Percentiles rank a stretch among this genome's conserved stretches.
phyloP scores from a whole-genome alignment of 2,329 filamentous ascomycete genomes.

The Sphaerulina musiva region DNA sequence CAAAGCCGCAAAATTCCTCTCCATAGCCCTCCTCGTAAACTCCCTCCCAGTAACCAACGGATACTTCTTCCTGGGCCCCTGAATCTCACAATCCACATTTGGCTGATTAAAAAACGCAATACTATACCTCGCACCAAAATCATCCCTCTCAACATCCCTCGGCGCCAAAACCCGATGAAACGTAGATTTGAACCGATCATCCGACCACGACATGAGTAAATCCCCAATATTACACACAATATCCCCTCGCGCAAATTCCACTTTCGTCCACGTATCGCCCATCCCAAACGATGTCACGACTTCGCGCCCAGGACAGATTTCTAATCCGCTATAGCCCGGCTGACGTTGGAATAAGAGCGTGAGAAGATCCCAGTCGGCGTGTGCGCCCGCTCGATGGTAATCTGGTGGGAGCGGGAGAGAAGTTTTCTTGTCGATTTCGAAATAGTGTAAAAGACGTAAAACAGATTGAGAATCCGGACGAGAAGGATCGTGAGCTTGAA shows the following conservation, averaged over 20 bases:
- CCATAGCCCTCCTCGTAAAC: conserved; percentile 54
- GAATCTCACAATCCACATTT: conserved; percentile 51
- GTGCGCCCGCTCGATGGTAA: conserved; percentile 56
- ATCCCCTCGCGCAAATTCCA: conserved; percentile 49
- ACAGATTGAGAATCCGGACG: conserved; percentile 50
- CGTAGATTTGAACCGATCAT: conserved; percentile 61
- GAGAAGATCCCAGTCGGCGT: conserved; percentile 58
- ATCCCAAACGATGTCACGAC: conserved; percentile 53
- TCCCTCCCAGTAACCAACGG: conserved; percentile 54
- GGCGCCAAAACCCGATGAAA: conserved; percentile 60
- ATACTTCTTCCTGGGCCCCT: conserved; percentile 58
- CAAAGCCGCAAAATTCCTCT: conserved; percentile 44
- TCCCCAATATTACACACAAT: conserved; percentile 63
- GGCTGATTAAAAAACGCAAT: conserved; percentile 64
- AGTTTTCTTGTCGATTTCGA: conserved; percentile 27
- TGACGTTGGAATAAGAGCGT: conserved; percentile 56
- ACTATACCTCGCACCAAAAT: conserved; percentile 56
- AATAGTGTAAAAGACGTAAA: conserved; percentile 53
- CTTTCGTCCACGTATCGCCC: conserved; percentile 57
- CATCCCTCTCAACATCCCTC: conserved; percentile 44
- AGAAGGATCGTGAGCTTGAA: conserved; percentile 48
- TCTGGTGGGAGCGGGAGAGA: conserved; percentile 35
- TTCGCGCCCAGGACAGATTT: conserved; percentile 60
- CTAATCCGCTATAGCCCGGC: conserved; percentile 54
- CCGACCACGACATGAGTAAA: conserved; percentile 60